A percentile compares a stretch with the other conserved stretches of the same genome.
Evolutionary conservation across 2,329 filamentous ascomycete species (phyloP).

Genomic region (Venturia effusa): DNA sequence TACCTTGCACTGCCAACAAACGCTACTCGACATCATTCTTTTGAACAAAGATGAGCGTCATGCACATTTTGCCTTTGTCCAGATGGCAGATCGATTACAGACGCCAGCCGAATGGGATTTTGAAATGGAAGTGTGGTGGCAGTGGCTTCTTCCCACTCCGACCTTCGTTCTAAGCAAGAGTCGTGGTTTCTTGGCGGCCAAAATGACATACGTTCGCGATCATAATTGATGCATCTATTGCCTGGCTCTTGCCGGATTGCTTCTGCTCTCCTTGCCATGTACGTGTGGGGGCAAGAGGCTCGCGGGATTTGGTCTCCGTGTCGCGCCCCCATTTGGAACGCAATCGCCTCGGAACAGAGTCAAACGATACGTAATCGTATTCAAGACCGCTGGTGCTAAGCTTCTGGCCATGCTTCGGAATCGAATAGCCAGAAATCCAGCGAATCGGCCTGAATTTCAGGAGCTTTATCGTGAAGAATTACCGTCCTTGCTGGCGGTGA

Average conservation of each 20-base stretch:
- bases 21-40: neutral
- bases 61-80: neutral
- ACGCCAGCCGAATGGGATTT: neutral
- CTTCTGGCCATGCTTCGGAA: too few species aligned
- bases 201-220: too few species aligned
- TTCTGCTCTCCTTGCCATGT: neutral
- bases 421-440: too few species aligned
- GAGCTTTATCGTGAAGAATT: too few species aligned
- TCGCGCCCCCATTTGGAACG: too few species aligned
- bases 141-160: neutral
- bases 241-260: neutral
- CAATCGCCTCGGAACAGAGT: too few species aligned
- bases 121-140: neutral
- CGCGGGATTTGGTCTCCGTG: too few species aligned
- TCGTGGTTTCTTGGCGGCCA: neutral
- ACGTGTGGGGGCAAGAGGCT: neutral
- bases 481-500: too few species aligned
- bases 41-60: neutral
- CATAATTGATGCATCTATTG: too few species aligned
- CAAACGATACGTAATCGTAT: too few species aligned
- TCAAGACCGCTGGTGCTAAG: too few species aligned
- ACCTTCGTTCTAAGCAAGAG: neutral
- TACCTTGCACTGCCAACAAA: neutral
- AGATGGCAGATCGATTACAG: neutral
- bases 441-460: too few species aligned